Evolutionary conservation across 1,284 basidiomycete genomes (phyloP), one percentile per base, ranked within the genome.

Genomic region (Ustilago hordei): DNA sequence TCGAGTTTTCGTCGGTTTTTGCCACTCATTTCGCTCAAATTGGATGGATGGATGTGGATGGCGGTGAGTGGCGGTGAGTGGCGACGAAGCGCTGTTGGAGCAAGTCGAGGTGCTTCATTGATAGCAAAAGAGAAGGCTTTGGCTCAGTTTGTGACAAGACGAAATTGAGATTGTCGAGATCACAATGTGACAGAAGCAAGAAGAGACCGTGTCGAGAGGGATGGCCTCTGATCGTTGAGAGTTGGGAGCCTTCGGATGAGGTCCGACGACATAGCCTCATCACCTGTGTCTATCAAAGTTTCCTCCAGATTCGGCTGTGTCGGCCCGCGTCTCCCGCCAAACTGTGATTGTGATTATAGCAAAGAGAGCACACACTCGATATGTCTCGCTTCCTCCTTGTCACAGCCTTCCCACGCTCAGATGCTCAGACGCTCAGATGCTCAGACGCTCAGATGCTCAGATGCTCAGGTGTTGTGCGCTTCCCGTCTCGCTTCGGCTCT

Each of bases 71-170:
- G 9, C 9, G 23, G 13, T 28, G 28, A 13, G 31, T n/a, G 43
- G n/a, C 19, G 43, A 45, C 8, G n/a, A 45, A 45, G 43, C 23
- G 23, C 23, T 19, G 43, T 45, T 17, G 12, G n/a, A 32, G 23
- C 23, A 50, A 50, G 23, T 50, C 48, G 48, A 50, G 48, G 31
- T 31, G 11, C 48, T 31, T 17, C 11, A 28, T 23, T 13, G 7
- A 31, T 48, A 48, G 1, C 45, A 17, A 48, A 19, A 17, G 45
- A 13, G 45, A 48, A 7, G 45, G 45, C 19, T 9, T 7, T 19
- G 1, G 9, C 23, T 48, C 8, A 53, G 31, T 53, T 17, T 38
- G 52, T 54, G 52, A 54, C 52, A 54, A 54, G 34, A 54, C 52
- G 52, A 54, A 36, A 12, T 35, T 38, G 31, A 54, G 48, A 12